Evolutionary conservation across 1,284 basidiomycete species (phyloP), one percentile per base, ranked within the genome.

Genomic region (Xerocomus minutiporus): DNA sequence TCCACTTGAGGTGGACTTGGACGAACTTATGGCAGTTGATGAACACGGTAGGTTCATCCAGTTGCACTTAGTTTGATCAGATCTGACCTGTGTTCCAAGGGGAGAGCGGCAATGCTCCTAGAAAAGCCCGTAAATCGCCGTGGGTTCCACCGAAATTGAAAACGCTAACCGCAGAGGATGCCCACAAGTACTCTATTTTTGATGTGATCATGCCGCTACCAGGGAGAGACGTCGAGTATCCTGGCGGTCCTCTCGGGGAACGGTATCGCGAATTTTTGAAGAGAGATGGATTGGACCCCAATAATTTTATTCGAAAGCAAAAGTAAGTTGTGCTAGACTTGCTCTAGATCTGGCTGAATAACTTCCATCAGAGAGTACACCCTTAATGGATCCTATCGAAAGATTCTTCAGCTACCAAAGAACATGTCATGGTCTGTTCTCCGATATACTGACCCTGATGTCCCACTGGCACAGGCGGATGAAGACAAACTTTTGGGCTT

Each of bases 171-270:
- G 81, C 82, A 57, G 85, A 80, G 13, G 91, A 97, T 63, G 68
- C 91, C 36, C 74, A 81, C 57, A 80, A 87, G 48, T 90, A 93
- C 70, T 82, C 85, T 4, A 91, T 99, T 54, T 91, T 92, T 64
- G 95, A 99, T 69, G 89, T 99, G 36, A 83, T 98, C 56, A 91
- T 99, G 83, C 96, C 97, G 5, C 74, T 98, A 31, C 93, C 96
- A 25, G 97, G 97, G 5, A 91, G 86, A 62, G 91, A 96, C 64
- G 91, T 97, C 28, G 85, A 88, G 38, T 93, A 92, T 62, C 94
- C 95, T 0, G 86, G 85, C 5, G 92, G 93, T 11, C 67, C 76
- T 38, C 82, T 97, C 23, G 89, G 91, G 17, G 84, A 93, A 58
- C 79, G 84, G 52, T 98, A 96, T 70, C 77, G 77, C 55, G 81